Evolutionary conservation across 495 filamentous ascomycete genomes (phyloP).

Genomic region (Darksidea phi): DNA sequence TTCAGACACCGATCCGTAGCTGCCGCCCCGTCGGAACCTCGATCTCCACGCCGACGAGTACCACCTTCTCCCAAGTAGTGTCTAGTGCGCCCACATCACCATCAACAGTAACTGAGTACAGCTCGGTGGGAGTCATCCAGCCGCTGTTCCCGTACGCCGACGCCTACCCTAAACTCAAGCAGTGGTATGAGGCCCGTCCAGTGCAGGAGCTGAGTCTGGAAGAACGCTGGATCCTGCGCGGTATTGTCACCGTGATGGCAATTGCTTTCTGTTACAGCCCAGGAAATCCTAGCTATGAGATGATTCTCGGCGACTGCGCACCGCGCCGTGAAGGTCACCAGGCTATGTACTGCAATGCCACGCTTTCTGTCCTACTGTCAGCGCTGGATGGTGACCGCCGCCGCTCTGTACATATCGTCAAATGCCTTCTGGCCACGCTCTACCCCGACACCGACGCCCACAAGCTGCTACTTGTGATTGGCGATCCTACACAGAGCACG

Average conservation of each 20-base stretch:
- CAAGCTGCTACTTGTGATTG: constrained; percentile 1
- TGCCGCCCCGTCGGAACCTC: background rate
- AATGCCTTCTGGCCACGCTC: constrained; percentile 1
- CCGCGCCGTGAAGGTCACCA: no score
- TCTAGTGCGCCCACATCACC: background rate
- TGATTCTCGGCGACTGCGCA: no score
- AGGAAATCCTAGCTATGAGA: constrained; percentile 2
- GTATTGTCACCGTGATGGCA: background rate
- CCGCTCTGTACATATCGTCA: background rate
- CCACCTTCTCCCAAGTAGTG: background rate
- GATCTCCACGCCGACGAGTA: background rate
- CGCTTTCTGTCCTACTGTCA: constrained; percentile 6
- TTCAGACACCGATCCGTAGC: background rate
- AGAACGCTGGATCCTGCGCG: constrained; percentile 7
- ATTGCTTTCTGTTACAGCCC: background rate
- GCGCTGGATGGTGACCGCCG: background rate
- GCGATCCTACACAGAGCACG: constrained; percentile 8
- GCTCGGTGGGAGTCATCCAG: background rate
- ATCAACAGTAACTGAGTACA: background rate
- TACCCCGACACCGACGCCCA: constrained; percentile 3
- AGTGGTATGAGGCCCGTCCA: background rate
- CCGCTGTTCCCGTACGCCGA: background rate
- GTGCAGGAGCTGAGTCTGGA: background rate
- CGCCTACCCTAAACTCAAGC: background rate
- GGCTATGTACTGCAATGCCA: background rate